Evolutionary conservation across 208 protist species (phyloP), one percentile per base, ranked within the genome.

Genomic region (Acanthamoeba triangularis): DNA sequence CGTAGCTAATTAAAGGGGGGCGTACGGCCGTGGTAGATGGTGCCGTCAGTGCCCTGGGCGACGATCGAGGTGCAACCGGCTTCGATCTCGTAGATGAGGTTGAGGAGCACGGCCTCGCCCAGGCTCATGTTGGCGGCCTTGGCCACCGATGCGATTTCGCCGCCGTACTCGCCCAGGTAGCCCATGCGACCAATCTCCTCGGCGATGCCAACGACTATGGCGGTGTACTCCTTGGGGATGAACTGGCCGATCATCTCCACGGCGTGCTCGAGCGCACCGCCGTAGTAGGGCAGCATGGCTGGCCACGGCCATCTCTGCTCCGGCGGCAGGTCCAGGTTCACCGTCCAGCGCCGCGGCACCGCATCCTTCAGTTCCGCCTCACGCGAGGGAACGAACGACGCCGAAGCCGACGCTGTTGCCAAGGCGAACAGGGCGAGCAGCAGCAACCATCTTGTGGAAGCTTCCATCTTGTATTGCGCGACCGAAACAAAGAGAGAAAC

Each of bases 41-140:
- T 37, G 84, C 76, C 85, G 85, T 91, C 85, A 2, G 14, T 23
- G 37, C 61, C 90, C 63, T 82, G 16, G 0, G 65, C 74, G 30
- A 96, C 90, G 37, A 96, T 95, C 0, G 61, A 85, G 10, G 95
- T 96, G 65, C 95, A 96, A 25, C 59, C 76, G 30, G 95, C 95
- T 33, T 59, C 65, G 16, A 82, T 63, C 37, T 96, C 95, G 69
- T 96, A 96, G 7, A 88, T 72, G 44, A 96, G 90, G 33, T 94
- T 69, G 52, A 96, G 93, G 30, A 95, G 28, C 44, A 95, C 74
- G n/a, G 93, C 52, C 28, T 82, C 74, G 67, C 95, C 95, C 33
- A 96, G 65, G 30, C 18, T 33, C 41, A 96, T 61, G 30, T 52
- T 54, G 33, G 33, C 25, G 2, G 41, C 88, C 61, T 78, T 56